Evolutionary conservation across 2,329 filamentous ascomycete species (phyloP), one percentile per base, ranked within the genome.

Genomic region (Pseudocercospora eumusae): DNA sequence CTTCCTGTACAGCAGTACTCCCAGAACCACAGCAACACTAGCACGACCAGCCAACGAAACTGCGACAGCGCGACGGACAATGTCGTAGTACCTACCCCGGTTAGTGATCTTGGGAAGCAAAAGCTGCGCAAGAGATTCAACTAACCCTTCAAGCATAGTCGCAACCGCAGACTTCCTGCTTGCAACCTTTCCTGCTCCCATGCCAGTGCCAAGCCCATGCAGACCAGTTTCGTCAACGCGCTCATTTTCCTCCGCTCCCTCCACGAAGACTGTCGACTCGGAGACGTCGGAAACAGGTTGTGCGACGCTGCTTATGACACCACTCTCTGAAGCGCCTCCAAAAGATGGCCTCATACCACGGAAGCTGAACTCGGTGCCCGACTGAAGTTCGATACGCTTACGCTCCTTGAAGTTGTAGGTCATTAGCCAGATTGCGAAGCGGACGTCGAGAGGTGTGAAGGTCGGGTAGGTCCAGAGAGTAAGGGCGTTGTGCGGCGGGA

Each of bases 401-500:
- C 77, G 77, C 64, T 80, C 78, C 61, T 84, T 83, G 69, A 89
- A 83, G 6, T 77, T 75, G 64, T 83, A 83, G 0, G 86, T 88
- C 69, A 88, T 74, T 9, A 86, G 70, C 77, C 82, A 86, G 58
- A 89, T 81, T 10, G 85, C 76, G 31, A 86, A 76, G 5, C 83
- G 78, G 3, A 89, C 79, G 68, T 90, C 88, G 60, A 80, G 80
- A 1, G 83, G 80, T 0, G 86, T 88, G 70, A 90, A 89, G 0
- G 85, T 89, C 0, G 88, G 88, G 69, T 88, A 89, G 28, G 82
- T 83, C 86, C 87, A 90, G 25, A 88, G 73, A 33, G 83, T 77
- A 3, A 89, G 80, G 1, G 86, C 83, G 57, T 83, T 85, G 65
- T 84, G 78, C 1, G 86, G 86, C n/a, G 87, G 87, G 3, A 89